Evolutionary conservation across 2,329 filamentous ascomycete genomes (phyloP), one percentile per base, ranked within the genome.

Genomic region (Xylariomycetidae sp.): DNA sequence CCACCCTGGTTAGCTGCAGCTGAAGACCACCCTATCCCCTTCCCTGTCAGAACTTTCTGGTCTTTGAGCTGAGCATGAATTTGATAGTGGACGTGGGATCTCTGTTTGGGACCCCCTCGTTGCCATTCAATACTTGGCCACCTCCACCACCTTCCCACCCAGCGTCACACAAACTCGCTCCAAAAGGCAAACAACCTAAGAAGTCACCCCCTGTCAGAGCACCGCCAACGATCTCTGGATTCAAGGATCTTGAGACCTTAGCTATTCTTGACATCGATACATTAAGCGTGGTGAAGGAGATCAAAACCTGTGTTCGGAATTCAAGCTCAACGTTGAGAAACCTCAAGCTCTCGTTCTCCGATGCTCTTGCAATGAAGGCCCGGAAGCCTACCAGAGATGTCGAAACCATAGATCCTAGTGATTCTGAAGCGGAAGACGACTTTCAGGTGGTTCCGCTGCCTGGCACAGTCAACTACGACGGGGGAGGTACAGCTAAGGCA

Each of bases 261-360:
- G 58, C 67, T 4, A 59, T 82, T 6, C 59, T 82, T 20, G 77
- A 82, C 41, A 79, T 82, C 33, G 77, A 82, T 38, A 66, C 58
- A 17, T 58, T 80, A 4, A 72, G 78, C 20, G 60, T 75, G 19
- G 48, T 79, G 10, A 53, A 63, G 2, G 78, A 82, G 53, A 62
- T 82, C 40, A 70, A 67, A 40, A 48, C 62, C 5, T 80, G 75
- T 45, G 57, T 82, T 16, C 62, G 61, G 9, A 72, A 72, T 42
- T 80, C 71, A 1, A 64, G 70, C 3, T 62, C 69, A 2, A 74
- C 74, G 0, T 58, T 82, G 15, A 69, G 61, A 15, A 66, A 70
- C 28, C 56, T 82, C 16, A 66, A 70, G 31, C 54, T 82, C 11
- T 82, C 78, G 4, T 69, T 82, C 37, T 82, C 77, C 0, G 63